Conservation (phyloP, 352 stramenopile species). For the Globisporangium lucens region DNA sequence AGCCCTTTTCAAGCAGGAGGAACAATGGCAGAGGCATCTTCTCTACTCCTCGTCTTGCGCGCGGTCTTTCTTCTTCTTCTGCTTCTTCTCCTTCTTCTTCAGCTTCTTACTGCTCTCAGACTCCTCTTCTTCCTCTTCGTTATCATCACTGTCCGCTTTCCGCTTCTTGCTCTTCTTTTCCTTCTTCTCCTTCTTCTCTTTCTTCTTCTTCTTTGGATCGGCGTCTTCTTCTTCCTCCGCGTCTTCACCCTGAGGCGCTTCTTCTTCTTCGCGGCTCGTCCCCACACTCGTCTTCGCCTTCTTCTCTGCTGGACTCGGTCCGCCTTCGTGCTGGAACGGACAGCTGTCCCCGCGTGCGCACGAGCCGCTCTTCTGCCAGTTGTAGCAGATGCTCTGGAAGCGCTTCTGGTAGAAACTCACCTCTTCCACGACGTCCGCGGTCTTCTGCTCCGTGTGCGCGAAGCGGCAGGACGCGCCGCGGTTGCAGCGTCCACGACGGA, state of each 20-base stretch:
- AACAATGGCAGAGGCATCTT: background rate
- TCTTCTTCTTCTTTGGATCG: conserved; percentile 19
- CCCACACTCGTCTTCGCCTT: background rate
- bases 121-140: background rate
- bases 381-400: conserved; percentile 65
- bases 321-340: conserved; percentile 48
- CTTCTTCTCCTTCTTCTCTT: conserved; percentile 15
- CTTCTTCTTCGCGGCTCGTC: background rate
- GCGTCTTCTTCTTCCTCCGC: conserved; percentile 13
- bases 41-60: conserved; percentile 1
- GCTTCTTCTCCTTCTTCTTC: conserved; percentile 29
- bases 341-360: conserved; percentile 44
- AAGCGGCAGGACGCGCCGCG: conserved; percentile 57
- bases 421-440: conserved; percentile 36
- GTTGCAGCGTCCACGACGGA: conserved; percentile 36
- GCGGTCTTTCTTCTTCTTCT: conserved; percentile 16
- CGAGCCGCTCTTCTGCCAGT: conserved; percentile 43
- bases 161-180: conserved; percentile 15
- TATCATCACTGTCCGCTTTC: conserved; percentile 18
- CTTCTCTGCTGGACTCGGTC: background rate
- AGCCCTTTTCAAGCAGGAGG: background rate
- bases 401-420: conserved; percentile 63
- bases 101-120: background rate
- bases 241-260: conserved; percentile 5
- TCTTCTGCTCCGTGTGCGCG: conserved; percentile 36